Base-by-base conservation (phyloP, 306 rosid species). In the Vigna radiata region DNA sequence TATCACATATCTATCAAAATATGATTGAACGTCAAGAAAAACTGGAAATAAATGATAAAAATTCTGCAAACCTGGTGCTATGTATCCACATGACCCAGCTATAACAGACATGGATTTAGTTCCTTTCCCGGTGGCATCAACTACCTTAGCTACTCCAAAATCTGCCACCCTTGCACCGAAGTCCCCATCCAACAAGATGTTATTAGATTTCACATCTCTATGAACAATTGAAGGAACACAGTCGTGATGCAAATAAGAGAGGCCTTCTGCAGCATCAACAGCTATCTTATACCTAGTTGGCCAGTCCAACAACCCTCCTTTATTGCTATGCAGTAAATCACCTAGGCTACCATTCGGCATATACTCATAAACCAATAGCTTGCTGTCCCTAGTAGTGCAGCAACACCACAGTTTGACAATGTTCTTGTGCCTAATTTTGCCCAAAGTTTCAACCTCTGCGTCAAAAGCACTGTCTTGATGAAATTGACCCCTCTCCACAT, bases 321-420 rank as follows among this genome's bases (percentile, higher is more conserved):
- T 95, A 17, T 86, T 90, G 44, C 96, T 77, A 73, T 92, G 98
- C 72, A 95, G 87, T 88, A 91, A 78, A 82, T 94, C 97, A 7
- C 98, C 97, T 1, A 94, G 88, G 74, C 98, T 94, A 8, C 98
- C 98, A 68, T 94, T 89, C 1, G 96, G 95, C 98, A 94, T 92
- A 82, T 91, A 92, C 83, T 94, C 98, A n/a, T 92, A 95, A 27
- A 95, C 98, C 85, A 95, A 67, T 12, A 95, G 93, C 85, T 87
- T 95, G 86, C 96, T 83, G 58, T 92, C 92, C 79, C 89, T 89
- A 0, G 92, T 90, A 16, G 92, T 88, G 83, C 97, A 92, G 72
- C 96, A 92, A 70, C 98, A 95, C 98, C 97, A 95, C 4, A 95
- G 90, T 86, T 92, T 95, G 7, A 95, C 97, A 62, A 95, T 95